Evolutionary conservation across 768 basidiomycete genomes (phyloP).

Genomic region (Serendipita sp.): DNA sequence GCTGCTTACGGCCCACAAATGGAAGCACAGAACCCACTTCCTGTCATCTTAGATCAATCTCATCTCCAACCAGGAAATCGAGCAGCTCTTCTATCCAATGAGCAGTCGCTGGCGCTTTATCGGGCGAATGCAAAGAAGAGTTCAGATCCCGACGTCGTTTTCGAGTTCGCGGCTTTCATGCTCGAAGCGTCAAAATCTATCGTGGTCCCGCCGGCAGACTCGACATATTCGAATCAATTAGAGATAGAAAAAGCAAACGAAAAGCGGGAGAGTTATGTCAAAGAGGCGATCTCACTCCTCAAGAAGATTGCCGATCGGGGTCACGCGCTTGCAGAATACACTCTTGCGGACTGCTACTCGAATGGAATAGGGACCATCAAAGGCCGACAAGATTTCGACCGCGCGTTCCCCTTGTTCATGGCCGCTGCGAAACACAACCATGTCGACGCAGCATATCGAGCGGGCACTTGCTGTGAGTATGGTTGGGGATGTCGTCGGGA

Average conservation of each 20-base stretch:
- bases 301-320: conserved; percentile 89
- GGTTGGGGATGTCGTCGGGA: conserved; percentile 97
- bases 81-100: conserved; percentile 85
- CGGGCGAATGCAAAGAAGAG: conserved; percentile 97
- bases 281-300: conserved; percentile 74
- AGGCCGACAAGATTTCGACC: conserved; percentile 88
- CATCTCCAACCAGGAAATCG: conserved; percentile 87
- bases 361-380: conserved; percentile 94
- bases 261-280: conserved; percentile 75
- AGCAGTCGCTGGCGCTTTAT: conserved; percentile 93
- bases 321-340: conserved; percentile 89
- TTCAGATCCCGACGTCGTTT: conserved; percentile 92
- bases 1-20: neutral
- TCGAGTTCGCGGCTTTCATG: conserved; percentile 98
- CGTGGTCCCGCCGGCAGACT: conserved; percentile 53
- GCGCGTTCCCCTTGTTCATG: conserved; percentile 89
- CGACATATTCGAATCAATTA: conserved; percentile 46
- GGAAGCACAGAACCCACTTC: neutral
- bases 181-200: conserved; percentile 90
- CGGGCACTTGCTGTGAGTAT: conserved; percentile 96
- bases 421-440: conserved; percentile 95
- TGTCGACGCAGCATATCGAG: conserved; percentile 86
- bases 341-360: conserved; percentile 94
- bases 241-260: conserved; percentile 66
- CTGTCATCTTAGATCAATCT: conserved; percentile 60